Percentiles rank a stretch among this genome's conserved stretches.
phyloP scores from a whole-genome alignment of 1,284 basidiomycete genomes.

The Amylostereum areolatum region DNA sequence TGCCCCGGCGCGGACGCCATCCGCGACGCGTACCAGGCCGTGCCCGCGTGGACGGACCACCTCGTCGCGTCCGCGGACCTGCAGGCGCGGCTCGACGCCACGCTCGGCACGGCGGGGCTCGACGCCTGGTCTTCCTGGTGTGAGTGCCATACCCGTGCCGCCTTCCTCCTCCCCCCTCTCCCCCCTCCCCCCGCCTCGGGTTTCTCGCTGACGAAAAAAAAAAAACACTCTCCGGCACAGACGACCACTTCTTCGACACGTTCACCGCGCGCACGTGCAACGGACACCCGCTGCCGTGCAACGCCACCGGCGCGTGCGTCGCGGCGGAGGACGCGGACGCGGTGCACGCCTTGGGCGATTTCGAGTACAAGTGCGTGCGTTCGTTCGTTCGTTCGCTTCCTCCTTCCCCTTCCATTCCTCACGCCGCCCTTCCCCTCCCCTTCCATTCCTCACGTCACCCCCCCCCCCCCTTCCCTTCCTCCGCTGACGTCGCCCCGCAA shows the following conservation, averaged over 20 bases:
- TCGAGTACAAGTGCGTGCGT: constrained; percentile 45
- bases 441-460: not conserved
- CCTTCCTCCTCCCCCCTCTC: not conserved
- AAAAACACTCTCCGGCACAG: no score
- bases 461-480: no score
- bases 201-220: no score
- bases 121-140: constrained; percentile 42
- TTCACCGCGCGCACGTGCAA: constrained; percentile 45
- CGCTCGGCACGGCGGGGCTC: constrained; percentile 38
- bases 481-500: no score
- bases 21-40: constrained; percentile 37
- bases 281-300: constrained; percentile 43
- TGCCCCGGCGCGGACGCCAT: constrained; percentile 41
- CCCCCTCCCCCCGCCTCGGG: not conserved
- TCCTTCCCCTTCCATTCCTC: not conserved
- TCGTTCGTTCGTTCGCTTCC: not conserved
- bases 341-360: constrained; percentile 40
- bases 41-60: constrained; percentile 46
- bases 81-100: constrained; percentile 34
- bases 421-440: not conserved
- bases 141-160: constrained; percentile 12
- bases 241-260: constrained; percentile 41
- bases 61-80: constrained; percentile 34
- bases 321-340: constrained; percentile 34
- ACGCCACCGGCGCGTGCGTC: constrained; percentile 35